These are phyloP conservation scores for Corchorus olitorius DNA, from an alignment of 345 rosid species.

Conservation along the genomic window DNA sequence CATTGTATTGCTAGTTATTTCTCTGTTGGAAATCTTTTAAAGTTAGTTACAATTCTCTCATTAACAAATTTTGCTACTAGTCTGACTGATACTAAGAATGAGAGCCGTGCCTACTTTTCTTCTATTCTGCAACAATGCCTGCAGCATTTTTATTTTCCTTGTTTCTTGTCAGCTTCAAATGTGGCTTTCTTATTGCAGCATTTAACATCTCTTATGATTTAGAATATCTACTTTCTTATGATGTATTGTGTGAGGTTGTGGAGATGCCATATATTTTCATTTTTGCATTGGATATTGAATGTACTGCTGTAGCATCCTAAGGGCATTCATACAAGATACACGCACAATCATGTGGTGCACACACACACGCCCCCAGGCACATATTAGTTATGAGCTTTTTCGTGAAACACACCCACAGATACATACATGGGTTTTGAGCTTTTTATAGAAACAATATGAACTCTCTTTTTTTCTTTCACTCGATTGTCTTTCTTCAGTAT, in stretches of 20 bases:
- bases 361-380: background rate
- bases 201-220: background rate
- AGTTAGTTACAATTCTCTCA: background rate
- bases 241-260: background rate
- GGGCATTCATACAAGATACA: background rate
- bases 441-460: background rate
- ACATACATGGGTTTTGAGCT: background rate
- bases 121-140: background rate
- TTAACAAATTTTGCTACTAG: background rate
- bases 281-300: background rate
- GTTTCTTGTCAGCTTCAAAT: constrained; percentile 9
- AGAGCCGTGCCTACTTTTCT: no score
- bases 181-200: background rate
- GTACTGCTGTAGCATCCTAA: background rate
- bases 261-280: background rate
- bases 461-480: background rate
- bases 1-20: background rate
- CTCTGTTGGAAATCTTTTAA: background rate
- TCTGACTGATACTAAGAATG: background rate
- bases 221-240: background rate
- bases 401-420: background rate
- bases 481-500: background rate
- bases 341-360: background rate
- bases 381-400: background rate
- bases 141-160: background rate